Conservation (phyloP, 1,284 basidiomycete species). For the Clitocybe nebularis region DNA sequence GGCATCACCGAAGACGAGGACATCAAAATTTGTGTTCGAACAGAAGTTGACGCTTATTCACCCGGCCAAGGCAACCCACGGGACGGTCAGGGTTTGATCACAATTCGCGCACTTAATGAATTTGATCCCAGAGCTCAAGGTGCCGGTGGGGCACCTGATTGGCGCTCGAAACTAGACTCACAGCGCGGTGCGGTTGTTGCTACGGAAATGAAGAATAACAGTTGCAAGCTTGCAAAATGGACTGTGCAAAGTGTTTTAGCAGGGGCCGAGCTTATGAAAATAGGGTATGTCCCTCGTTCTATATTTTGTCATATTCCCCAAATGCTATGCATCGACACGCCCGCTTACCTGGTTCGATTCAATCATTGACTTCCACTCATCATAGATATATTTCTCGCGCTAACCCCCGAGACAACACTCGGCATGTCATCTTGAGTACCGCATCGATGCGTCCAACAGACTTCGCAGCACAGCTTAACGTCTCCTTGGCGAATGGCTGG, state of each 20-base stretch:
- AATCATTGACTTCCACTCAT: slow-evolving; percentile 9
- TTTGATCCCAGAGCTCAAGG: slow-evolving; percentile 93
- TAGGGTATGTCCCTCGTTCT: slow-evolving; percentile 83
- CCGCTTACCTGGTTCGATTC: slow-evolving; percentile 6
- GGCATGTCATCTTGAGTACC: slow-evolving; percentile 94
- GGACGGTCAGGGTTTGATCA: slow-evolving; percentile 79
- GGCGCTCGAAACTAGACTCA: slow-evolving; percentile 93
- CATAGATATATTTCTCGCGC: slow-evolving; percentile 87
- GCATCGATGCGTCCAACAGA: slow-evolving; percentile 94
- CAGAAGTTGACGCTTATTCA: slow-evolving; percentile 92
- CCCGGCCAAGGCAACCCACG: slow-evolving; percentile 63
- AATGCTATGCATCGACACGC: slow-evolving; percentile 4
- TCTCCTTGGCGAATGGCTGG: slow-evolving; percentile 96
- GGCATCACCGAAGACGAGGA: slow-evolving; percentile 88
- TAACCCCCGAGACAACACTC: slow-evolving; percentile 90
- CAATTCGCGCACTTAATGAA: slow-evolving; percentile 95
- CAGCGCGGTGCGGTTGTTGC: slow-evolving; percentile 98
- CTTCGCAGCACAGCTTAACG: slow-evolving; percentile 93
- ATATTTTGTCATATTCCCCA: slow-evolving; percentile 8
- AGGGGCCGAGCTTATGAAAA: slow-evolving; percentile 96
- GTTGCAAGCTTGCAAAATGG: slow-evolving; percentile 97
- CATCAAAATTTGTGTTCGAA: slow-evolving; percentile 89
- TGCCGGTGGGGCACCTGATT: slow-evolving; percentile 92
- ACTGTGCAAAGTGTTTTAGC: slow-evolving; percentile 94
- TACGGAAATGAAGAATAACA: slow-evolving; percentile 99